Conservation (phyloP, 495 filamentous ascomycete species). For the Trichoderma virens region DNA sequence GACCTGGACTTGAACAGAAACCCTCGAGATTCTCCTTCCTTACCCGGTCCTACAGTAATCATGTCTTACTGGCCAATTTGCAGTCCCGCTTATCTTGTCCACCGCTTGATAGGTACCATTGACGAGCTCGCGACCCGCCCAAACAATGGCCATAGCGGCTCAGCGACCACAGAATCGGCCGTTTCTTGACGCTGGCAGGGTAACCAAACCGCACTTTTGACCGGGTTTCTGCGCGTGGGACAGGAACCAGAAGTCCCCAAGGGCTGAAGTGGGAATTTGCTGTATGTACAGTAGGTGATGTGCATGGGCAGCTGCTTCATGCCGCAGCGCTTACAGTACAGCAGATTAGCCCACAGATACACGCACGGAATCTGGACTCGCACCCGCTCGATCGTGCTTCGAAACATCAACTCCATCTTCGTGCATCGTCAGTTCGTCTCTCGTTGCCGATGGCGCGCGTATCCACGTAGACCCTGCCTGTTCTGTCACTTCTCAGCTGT, state of each 20-base stretch:
- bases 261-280: background rate
- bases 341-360: no score
- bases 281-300: background rate
- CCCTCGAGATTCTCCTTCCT: no score
- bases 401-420: conserved; percentile 2
- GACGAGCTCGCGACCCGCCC: no score
- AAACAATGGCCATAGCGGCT: background rate
- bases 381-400: background rate
- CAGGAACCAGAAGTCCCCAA: background rate
- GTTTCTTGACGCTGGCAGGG: background rate
- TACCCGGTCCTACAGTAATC: no score
- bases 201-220: background rate
- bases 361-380: background rate
- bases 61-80: no score
- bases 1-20: no score
- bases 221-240: background rate
- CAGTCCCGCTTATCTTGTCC: no score
- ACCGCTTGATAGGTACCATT: no score
- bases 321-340: no score
- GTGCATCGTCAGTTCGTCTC: background rate
- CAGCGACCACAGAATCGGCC: background rate
- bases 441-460: background rate
- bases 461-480: background rate
- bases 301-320: background rate
- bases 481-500: background rate